phyloP scores from a whole-genome alignment of 768 basidiomycete species.

The Tulasnella sp. region DNA sequence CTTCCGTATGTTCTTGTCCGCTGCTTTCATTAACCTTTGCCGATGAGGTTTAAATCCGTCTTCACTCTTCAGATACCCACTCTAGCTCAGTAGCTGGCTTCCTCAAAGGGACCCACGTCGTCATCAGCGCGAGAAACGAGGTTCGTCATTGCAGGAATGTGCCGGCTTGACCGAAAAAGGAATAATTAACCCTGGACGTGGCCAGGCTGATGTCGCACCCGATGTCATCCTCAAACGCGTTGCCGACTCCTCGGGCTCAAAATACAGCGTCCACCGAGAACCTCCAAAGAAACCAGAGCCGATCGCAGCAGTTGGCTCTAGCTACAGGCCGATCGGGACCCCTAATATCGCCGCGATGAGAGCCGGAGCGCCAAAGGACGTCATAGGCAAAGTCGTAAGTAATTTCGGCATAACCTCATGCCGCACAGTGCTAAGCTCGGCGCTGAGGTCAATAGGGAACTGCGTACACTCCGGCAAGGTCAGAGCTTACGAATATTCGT shows the following conservation, averaged over 20 bases:
- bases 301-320: constrained; percentile 73
- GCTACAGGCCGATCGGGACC: constrained; percentile 65
- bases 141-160: constrained; percentile 34
- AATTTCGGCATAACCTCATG: neutral
- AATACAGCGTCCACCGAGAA: constrained; percentile 79
- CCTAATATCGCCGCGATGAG: constrained; percentile 47
- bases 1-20: constrained; percentile 43
- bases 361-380: constrained; percentile 24
- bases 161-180: neutral
- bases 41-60: neutral
- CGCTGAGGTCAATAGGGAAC: constrained; percentile 25
- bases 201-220: constrained; percentile 71
- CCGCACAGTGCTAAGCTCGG: neutral
- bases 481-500: constrained; percentile 33
- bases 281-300: constrained; percentile 63
- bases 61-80: constrained; percentile 49
- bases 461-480: constrained; percentile 25
- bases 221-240: constrained; percentile 75
- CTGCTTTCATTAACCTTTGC: neutral
- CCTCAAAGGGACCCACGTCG: constrained; percentile 77
- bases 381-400: constrained; percentile 23
- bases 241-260: constrained; percentile 84
- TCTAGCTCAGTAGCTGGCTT: constrained; percentile 70
- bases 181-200: neutral
- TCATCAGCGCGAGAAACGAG: constrained; percentile 80